Percentiles rank a stretch among this genome's conserved stretches.
Conservation (phyloP, 2,329 filamentous ascomycete genomes). For the Xylariales sp. region DNA sequence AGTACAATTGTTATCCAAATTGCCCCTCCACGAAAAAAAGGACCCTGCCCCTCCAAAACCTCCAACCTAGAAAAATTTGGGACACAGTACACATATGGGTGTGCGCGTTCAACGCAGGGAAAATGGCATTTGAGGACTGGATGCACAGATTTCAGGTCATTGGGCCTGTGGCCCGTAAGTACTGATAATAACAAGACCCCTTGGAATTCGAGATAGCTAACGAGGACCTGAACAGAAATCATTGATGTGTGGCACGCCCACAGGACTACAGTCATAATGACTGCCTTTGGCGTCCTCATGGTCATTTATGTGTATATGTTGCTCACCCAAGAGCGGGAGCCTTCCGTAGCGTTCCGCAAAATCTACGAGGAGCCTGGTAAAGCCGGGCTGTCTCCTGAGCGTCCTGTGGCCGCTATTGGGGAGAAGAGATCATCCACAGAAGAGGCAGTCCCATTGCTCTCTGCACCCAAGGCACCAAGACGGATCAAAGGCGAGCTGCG, state of each 20-base stretch:
- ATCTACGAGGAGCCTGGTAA: slow-evolving; percentile 6
- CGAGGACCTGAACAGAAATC: slow-evolving; percentile 21
- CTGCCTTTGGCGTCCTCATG: slow-evolving; percentile 29
- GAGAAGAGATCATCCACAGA: slow-evolving; percentile 10
- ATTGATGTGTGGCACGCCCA: slow-evolving; percentile 41
- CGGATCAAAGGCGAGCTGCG: slow-evolving; percentile 41
- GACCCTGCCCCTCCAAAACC: background rate
- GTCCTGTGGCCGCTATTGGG: slow-evolving; percentile 12
- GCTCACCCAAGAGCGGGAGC: slow-evolving; percentile 21
- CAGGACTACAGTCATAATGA: slow-evolving; percentile 37
- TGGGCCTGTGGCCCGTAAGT: slow-evolving; percentile 5
- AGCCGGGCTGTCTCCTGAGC: slow-evolving; percentile 1
- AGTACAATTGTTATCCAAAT: no score
- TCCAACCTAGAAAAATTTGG: slow-evolving; percentile 1
- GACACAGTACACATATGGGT: background rate
- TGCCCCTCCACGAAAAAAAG: slow-evolving; percentile 4
- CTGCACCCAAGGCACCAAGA: slow-evolving; percentile 40
- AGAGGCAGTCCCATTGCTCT: slow-evolving; percentile 23
- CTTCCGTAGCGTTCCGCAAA: slow-evolving; percentile 23
- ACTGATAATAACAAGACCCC: background rate
- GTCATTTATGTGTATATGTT: slow-evolving; percentile 25
- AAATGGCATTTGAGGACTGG: slow-evolving; percentile 4
- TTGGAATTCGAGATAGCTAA: background rate
- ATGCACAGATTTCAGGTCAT: slow-evolving; percentile 3
- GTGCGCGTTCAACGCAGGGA: background rate